Evolutionary conservation across 2,329 filamentous ascomycete genomes (phyloP), one percentile per base, ranked within the genome.

Genomic region (Pochonia chlamydosporia): DNA sequence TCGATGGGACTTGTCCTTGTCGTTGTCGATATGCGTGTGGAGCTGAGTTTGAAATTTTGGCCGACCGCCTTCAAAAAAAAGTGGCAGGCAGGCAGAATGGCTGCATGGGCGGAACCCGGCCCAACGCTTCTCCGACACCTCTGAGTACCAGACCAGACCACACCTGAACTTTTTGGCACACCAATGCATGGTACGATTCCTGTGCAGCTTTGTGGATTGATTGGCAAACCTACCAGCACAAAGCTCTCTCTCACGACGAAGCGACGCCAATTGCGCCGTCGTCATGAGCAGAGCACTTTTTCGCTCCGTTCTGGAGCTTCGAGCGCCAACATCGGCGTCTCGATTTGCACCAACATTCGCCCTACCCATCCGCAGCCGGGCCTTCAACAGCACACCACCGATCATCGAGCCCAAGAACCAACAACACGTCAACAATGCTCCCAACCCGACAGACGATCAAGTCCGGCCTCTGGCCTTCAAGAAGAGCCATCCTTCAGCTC

Each of bases 271-370:
- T 16, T 57, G 56, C 55, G 48, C 54, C 60, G 53, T 45, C 47
- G 59, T 39, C 40, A 80, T 81, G 77, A 79, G 75, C 63, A 74
- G 80, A 62, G 73, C 78, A 54, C 68, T 87, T 52, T 72, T 84
- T 56, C 78, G 79, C 71, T 83, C 81, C 66, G 68, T 81, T 40
- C 64, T 82, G 66, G 81, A 84, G 72, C 73, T 82, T 44, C 73
- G 77, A 56, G 66, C 70, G 47, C 65, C 73, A 43, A 56, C 54
- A 4, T 33, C 46, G 14, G 10, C 28, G 14, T 14, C 56, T 37
- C 51, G 55, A 52, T 35, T 61, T 43, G 24, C 51, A 47, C 51
- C 56, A 36, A 50, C 58, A 28, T 55, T 60, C 47, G 50, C 59
- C 35, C 54, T 55, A 43, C 56, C 57, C 52, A 54, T 61, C 49